Conservation (phyloP, 2,329 filamentous ascomycete species). For the Colletotrichum orbiculare region DNA sequence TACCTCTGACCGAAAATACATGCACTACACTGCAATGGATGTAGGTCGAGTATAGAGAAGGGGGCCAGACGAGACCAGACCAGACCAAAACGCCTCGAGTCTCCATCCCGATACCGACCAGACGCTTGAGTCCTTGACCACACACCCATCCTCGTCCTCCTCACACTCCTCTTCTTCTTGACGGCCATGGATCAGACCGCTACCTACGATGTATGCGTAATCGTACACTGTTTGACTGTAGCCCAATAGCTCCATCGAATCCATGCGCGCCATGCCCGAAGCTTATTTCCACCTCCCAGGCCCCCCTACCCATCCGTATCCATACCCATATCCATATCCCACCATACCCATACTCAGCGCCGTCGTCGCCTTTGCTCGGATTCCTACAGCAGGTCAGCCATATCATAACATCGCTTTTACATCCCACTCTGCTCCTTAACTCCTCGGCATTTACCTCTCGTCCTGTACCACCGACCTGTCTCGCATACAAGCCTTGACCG, state of each 20-base stretch:
- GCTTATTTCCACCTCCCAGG: slow-evolving; percentile 31
- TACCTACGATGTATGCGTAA: not conserved
- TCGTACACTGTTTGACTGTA: not conserved
- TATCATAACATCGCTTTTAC: slow-evolving; percentile 30
- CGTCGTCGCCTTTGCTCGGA: not conserved
- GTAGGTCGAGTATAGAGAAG: not conserved
- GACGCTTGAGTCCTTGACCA: too few species aligned
- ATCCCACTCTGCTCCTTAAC: slow-evolving; percentile 12
- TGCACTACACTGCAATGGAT: not conserved
- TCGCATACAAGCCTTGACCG: not conserved
- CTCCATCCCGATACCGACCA: slow-evolving; percentile 19
- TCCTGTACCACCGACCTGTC: not conserved
- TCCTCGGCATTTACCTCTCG: slow-evolving; percentile 28
- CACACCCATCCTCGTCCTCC: too few species aligned
- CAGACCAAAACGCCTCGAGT: slow-evolving; percentile 30
- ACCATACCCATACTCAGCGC: not conserved
- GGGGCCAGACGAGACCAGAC: slow-evolving; percentile 1
- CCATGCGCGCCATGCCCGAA: slow-evolving; percentile 32
- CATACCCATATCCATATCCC: too few species aligned
- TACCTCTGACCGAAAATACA: not conserved
- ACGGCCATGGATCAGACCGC: slow-evolving; percentile 30
- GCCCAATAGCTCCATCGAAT: slow-evolving; percentile 22
- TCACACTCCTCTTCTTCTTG: not conserved
- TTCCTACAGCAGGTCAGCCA: slow-evolving; percentile 5
- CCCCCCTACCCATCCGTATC: slow-evolving; percentile 4